Base-by-base conservation (phyloP, 2,329 filamentous ascomycete species). In the Neonectria sp. region DNA sequence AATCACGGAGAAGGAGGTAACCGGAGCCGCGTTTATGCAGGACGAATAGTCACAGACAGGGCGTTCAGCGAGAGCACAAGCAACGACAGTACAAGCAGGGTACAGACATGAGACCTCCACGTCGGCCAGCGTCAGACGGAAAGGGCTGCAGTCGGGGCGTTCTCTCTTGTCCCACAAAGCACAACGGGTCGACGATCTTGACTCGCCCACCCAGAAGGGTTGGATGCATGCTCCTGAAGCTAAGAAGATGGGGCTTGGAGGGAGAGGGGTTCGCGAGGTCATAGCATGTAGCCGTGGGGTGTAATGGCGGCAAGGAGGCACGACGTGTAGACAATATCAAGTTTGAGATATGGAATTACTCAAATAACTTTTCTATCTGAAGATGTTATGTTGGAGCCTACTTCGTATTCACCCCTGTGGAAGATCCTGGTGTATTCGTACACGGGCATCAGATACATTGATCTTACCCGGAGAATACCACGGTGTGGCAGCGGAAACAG, bases 241-340 rank as follows among this genome's bases (percentile, higher is more conserved):
- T 31, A 13, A 11, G n/a, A 6, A 17, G n/a, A 13, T 21, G 51
- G 8, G 37, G 31, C 29, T 35, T 21, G 21, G 17, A 33, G 21
- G 21, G 45, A 24, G 7, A 17, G 27, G 12, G 29, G 4, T 12
- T 52, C 29, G 21, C 21, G 13, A 1, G 29, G n/a, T 37, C 48
- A 37, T 46, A 33, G 37, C 59, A 56, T 33, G 52, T 31, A 56
- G 51, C 52, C n/a, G 52, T 24, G 43, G 60, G 60, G 21, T 43
- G 40, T 49, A 49, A 24, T 53, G 17, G 29, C 52, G 37, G 40
- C 40, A 51, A 52, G 31, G 52, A 55, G 46, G 43, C 43, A 40
- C 13, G 43, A 37, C 9, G 37, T 17, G 33, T 35, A 33, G 31
- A 24, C 4, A 4, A 5, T 9, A 35, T 35, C 21, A 7, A 21